These are phyloP conservation scores for Umbilicaria muhlenbergii DNA, from an alignment of 495 filamentous ascomycete genomes.

Conservation along the genomic window DNA sequence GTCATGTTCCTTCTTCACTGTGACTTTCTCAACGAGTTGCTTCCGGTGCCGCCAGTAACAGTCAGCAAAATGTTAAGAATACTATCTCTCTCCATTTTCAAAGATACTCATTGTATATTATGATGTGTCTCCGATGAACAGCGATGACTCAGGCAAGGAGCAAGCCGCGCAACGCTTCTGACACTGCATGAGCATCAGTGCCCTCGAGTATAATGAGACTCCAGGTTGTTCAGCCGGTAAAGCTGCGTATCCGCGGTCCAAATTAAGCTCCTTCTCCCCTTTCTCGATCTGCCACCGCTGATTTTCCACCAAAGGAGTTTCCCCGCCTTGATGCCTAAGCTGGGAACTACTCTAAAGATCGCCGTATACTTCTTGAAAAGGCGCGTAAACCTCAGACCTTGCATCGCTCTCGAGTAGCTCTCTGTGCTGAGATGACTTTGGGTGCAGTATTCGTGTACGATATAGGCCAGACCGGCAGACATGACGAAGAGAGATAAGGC, in stretches of 20 bases:
- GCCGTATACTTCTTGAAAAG: constrained; percentile 6
- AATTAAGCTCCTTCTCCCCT: constrained; percentile 7
- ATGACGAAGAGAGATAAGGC: constrained; percentile 15
- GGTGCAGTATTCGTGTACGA: constrained; percentile 19
- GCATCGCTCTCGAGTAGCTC: constrained; percentile 7
- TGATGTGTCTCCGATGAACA: too few relatives aligned
- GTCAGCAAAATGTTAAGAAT: too few relatives aligned
- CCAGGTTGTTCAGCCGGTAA: constrained; percentile 1
- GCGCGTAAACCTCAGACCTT: constrained; percentile 6
- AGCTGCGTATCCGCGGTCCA: constrained; percentile 7
- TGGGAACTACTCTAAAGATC: constrained; percentile 1
- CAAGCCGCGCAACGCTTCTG: too few relatives aligned
- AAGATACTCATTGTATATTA: too few relatives aligned
- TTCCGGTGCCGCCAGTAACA: too few relatives aligned
- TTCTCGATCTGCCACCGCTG: background rate
- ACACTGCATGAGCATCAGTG: too few relatives aligned
- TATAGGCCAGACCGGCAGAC: constrained; percentile 18
- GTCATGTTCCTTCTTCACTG: too few relatives aligned
- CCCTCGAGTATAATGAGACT: background rate
- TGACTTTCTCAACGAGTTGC: too few relatives aligned
- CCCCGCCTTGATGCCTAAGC: background rate
- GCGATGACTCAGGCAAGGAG: too few relatives aligned
- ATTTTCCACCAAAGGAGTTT: constrained; percentile 4
- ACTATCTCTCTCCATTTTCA: too few relatives aligned
- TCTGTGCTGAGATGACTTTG: constrained; percentile 18